These are phyloP conservation scores for Xylariaceae sp. DNA, from an alignment of 2,329 filamentous ascomycete species.

Conservation along the genomic window DNA sequence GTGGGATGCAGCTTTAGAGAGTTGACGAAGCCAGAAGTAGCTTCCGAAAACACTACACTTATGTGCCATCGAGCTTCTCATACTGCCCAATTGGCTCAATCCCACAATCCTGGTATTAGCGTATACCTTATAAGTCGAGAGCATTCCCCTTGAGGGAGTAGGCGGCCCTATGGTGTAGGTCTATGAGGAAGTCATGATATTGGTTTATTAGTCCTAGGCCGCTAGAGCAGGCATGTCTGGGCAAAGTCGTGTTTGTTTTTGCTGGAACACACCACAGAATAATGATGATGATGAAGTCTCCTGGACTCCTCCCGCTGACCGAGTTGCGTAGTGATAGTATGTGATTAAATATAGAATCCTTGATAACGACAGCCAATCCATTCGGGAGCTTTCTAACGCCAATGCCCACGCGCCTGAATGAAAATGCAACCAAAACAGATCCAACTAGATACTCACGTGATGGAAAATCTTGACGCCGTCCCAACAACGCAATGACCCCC, in stretches of 20 bases:
- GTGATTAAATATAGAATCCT: background rate
- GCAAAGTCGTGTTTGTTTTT: background rate
- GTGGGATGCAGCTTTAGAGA: background rate
- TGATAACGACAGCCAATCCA: constrained; percentile 12
- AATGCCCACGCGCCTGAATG: constrained; percentile 18
- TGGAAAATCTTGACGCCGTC: constrained; percentile 12
- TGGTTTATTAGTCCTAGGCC: constrained; percentile 14
- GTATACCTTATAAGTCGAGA: no score
- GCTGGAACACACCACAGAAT: background rate
- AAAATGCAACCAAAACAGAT: constrained; percentile 10
- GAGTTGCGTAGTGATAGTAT: background rate
- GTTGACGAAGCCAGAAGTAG: background rate
- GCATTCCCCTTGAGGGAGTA: no score
- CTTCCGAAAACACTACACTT: background rate
- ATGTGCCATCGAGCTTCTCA: background rate
- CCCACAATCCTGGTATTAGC: no score
- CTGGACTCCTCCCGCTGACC: background rate
- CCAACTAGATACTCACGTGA: constrained; percentile 20
- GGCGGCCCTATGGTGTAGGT: no score
- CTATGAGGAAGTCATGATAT: constrained; percentile 13
- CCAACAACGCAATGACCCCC: constrained; percentile 17
- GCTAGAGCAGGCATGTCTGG: background rate
- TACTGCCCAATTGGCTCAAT: background rate
- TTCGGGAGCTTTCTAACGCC: constrained; percentile 6
- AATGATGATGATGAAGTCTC: background rate